A percentile compares a stretch with the other conserved stretches of the same genome.
phyloP scores from a whole-genome alignment of 2,329 filamentous ascomycete species.

The Aureobasidium sp. region DNA sequence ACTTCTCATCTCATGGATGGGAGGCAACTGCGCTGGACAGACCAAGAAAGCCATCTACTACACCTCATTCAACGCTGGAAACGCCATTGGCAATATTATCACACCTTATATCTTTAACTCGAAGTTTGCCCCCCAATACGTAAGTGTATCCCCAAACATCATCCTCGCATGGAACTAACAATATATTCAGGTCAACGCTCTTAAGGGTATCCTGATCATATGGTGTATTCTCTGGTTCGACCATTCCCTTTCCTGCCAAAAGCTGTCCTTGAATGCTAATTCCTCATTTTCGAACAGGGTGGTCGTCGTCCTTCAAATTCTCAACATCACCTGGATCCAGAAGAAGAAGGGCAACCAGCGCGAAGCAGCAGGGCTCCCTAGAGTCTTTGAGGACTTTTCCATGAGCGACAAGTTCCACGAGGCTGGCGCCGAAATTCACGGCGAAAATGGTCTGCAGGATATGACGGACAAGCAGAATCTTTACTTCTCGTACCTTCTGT shows the following conservation, averaged over 20 bases:
- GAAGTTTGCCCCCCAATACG: conserved; percentile 15
- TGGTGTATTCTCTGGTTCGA: conserved; percentile 9
- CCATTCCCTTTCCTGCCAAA: too few relatives aligned
- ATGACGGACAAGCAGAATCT: conserved; percentile 18
- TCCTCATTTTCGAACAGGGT: neutral
- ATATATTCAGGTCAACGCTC: conserved; percentile 4
- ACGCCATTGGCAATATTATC: conserved; percentile 15
- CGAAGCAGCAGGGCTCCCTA: conserved; percentile 9
- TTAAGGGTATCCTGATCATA: conserved; percentile 13
- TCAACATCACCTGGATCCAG: conserved; percentile 4
- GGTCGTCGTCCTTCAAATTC: neutral
- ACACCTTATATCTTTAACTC: conserved; percentile 15
- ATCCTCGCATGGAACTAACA: neutral
- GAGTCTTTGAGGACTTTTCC: conserved; percentile 9
- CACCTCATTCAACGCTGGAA: conserved; percentile 14
- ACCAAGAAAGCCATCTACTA: conserved; percentile 16
- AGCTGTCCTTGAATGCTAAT: too few relatives aligned
- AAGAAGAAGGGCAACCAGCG: conserved; percentile 15
- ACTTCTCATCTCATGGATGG: conserved; percentile 14
- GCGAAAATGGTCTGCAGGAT: conserved; percentile 10
- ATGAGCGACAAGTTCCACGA: conserved; percentile 14
- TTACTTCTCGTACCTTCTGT: conserved; percentile 16
- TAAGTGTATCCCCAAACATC: neutral
- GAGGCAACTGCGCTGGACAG: conserved; percentile 14
- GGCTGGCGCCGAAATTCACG: conserved; percentile 10